Evolutionary conservation across 176 grass and related monocot species (phyloP).

Genomic region (Chloris gayana): DNA sequence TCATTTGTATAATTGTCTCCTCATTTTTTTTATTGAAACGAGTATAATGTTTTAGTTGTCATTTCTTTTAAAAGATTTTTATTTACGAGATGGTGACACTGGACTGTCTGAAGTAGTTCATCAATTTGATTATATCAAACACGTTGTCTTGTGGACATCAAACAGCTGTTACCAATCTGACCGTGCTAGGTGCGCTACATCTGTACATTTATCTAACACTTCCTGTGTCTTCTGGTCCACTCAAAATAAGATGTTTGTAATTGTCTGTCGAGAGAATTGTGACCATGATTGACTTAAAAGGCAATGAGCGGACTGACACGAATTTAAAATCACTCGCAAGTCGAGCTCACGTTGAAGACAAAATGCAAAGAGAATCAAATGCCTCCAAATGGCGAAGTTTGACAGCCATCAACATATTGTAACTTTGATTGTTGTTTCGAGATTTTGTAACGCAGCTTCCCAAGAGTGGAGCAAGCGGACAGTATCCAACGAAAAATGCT

Average conservation of each 20-base stretch:
- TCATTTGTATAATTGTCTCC: not conserved
- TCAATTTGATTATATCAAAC: not conserved
- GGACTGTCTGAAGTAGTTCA: not conserved
- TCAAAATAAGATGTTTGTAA: not conserved
- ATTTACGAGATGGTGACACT: not conserved
- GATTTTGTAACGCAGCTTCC: too few relatives aligned
- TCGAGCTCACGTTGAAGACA: too few relatives aligned
- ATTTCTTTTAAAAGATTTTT: not conserved
- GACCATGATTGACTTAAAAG: not conserved
- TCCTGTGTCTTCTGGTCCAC: not conserved
- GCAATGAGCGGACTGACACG: not conserved
- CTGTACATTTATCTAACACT: not conserved
- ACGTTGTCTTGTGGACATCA: not conserved
- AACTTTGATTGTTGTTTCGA: too few relatives aligned
- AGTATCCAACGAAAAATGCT: not conserved
- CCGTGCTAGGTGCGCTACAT: not conserved
- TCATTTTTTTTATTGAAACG: not conserved
- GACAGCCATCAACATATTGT: not conserved
- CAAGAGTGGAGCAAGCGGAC: too few relatives aligned
- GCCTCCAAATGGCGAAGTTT: not conserved
- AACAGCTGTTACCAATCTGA: not conserved
- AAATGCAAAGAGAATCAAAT: too few relatives aligned
- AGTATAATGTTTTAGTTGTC: not conserved
- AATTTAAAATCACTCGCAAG: not conserved
- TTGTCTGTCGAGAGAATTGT: not conserved